These are phyloP conservation scores for Phlebiopsis flavidoalba DNA, from an alignment of 768 basidiomycete genomes.

Conservation along the genomic window DNA sequence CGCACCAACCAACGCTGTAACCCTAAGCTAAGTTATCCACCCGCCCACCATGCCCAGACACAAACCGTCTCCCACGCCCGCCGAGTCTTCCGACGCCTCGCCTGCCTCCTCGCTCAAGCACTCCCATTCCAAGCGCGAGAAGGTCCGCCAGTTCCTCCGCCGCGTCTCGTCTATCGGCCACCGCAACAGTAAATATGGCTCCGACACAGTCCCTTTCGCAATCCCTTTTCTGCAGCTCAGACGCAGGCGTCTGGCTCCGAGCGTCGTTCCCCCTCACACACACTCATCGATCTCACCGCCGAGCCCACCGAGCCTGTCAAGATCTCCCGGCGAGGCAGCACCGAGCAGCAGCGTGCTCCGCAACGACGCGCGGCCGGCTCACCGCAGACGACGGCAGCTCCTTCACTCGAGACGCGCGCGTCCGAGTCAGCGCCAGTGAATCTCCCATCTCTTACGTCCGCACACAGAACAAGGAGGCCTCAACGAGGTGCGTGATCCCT, in stretches of 20 bases:
- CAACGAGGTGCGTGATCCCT: neutral
- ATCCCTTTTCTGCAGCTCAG: neutral
- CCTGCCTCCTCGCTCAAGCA: neutral
- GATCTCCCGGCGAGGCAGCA: neutral
- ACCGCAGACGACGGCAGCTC: conserved; percentile 3
- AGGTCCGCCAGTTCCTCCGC: conserved; percentile 1
- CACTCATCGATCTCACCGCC: neutral
- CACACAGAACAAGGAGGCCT: neutral
- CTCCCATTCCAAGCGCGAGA: conserved; percentile 2
- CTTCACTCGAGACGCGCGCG: conserved; percentile 4
- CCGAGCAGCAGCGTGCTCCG: neutral
- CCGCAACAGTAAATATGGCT: neutral
- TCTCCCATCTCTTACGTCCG: neutral
- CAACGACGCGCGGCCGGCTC: neutral
- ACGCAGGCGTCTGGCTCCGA: conserved; percentile 1
- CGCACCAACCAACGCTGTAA: neutral
- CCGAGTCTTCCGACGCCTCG: neutral
- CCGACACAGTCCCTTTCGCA: conserved; percentile 1
- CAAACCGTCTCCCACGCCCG: neutral
- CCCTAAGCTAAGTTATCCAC: neutral
- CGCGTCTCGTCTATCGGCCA: conserved; percentile 2
- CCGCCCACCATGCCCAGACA: conserved; percentile 5
- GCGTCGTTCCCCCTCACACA: neutral
- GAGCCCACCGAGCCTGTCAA: neutral
- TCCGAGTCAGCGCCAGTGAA: conserved; percentile 4